phyloP scores from a whole-genome alignment of 208 protist genomes.

The Leishmania gerbilli region DNA sequence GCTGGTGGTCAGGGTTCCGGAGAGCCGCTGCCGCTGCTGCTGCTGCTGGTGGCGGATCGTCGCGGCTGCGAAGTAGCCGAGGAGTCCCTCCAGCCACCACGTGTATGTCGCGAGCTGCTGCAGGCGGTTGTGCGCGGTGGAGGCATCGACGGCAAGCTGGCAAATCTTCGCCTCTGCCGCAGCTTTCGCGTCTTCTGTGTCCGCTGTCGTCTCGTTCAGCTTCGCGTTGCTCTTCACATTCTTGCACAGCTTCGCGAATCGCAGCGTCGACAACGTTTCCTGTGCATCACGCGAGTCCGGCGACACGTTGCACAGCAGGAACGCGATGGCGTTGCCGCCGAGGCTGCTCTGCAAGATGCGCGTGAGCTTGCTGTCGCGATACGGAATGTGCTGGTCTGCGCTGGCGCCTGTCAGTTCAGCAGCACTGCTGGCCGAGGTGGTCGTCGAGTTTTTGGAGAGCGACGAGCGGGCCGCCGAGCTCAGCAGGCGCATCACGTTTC shows the following conservation, averaged over 20 bases:
- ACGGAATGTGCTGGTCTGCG: slow-evolving; percentile 65
- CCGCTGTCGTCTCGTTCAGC: slow-evolving; percentile 17
- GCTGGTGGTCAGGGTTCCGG: neutral
- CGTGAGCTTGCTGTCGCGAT: slow-evolving; percentile 92
- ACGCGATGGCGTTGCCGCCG: slow-evolving; percentile 68
- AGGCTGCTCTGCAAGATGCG: slow-evolving; percentile 85
- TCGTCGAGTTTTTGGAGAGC: slow-evolving; percentile 4
- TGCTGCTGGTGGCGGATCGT: too few species aligned
- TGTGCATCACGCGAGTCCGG: slow-evolving; percentile 48
- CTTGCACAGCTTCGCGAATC: slow-evolving; percentile 69
- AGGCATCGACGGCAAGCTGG: slow-evolving; percentile 11
- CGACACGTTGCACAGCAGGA: slow-evolving; percentile 83
- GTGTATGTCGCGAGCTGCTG: slow-evolving; percentile 37
- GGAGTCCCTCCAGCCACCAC: slow-evolving; percentile 56
- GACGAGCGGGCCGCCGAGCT: neutral
- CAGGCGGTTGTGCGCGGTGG: slow-evolving; percentile 23
- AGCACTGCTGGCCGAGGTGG: neutral
- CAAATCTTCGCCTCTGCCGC: slow-evolving; percentile 19
- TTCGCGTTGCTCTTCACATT: slow-evolving; percentile 35
- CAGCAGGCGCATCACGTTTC: slow-evolving; percentile 88
- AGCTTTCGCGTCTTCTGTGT: neutral
- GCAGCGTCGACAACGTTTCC: slow-evolving; percentile 84
- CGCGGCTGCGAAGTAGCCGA: slow-evolving; percentile 31
- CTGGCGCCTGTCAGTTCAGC: neutral
- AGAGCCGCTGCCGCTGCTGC: neutral